Percentiles rank a stretch among this genome's conserved stretches.
Conservation (phyloP, 805 yeast genomes). For the Blastobotrys chiropterorum region DNA sequence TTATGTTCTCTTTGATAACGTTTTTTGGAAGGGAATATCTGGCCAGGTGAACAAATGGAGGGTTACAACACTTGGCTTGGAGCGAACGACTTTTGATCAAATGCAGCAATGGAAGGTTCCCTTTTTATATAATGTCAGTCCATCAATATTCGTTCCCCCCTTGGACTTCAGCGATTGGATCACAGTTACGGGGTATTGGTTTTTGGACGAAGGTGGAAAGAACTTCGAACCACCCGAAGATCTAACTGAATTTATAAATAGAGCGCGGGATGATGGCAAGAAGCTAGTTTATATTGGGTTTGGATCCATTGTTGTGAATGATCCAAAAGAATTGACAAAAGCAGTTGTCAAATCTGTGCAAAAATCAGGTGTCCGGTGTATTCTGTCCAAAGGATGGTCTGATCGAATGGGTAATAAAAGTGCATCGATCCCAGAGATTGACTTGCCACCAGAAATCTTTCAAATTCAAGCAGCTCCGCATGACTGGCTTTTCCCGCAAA, state of each 20-base stretch:
- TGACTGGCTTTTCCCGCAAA: constrained; percentile 85
- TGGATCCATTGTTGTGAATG: constrained; percentile 87
- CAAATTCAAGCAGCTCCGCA: constrained; percentile 77
- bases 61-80: constrained; percentile 53
- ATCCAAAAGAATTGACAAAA: constrained; percentile 69
- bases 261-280: constrained; percentile 54
- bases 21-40: constrained; percentile 89
- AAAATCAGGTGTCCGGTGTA: constrained; percentile 77
- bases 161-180: constrained; percentile 94
- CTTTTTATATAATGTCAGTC: constrained; percentile 83
- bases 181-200: constrained; percentile 96
- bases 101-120: constrained; percentile 79
- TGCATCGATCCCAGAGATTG: constrained; percentile 34
- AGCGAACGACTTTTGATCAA: constrained; percentile 60
- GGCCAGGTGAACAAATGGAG: constrained; percentile 88
- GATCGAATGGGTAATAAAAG: constrained; percentile 49
- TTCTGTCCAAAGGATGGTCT: constrained; percentile 93
- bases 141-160: constrained; percentile 83
- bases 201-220: constrained; percentile 58
- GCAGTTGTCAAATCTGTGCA: constrained; percentile 75
- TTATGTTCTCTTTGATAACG: constrained; percentile 86
- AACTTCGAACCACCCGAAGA: constrained; percentile 56
- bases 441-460: constrained; percentile 61
- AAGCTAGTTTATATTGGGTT: constrained; percentile 88
- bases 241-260: constrained; percentile 50